Evolutionary conservation across 192 early-diverging fungal species (phyloP).

Genomic region (Coemansia sp.): DNA sequence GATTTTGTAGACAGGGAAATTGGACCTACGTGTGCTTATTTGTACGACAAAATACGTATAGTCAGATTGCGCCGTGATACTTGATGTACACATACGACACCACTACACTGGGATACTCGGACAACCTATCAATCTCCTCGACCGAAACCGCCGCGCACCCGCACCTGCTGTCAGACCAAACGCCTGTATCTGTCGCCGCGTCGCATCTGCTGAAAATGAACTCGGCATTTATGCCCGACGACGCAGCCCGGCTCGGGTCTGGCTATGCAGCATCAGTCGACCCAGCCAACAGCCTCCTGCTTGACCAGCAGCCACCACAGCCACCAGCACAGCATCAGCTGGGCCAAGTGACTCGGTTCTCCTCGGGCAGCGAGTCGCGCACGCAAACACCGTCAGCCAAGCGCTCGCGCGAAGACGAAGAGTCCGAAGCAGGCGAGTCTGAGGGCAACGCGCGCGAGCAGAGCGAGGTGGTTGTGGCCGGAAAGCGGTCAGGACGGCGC

Average conservation of each 20-base stretch:
- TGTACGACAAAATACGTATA: not conserved
- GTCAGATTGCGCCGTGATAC: not conserved
- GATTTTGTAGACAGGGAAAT: not conserved
- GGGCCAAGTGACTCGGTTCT: slow-evolving; percentile 19
- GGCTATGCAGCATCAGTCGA: slow-evolving; percentile 34
- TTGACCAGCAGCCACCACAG: slow-evolving; percentile 30
- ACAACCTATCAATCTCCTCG: slow-evolving; percentile 48
- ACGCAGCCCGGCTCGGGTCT: slow-evolving; percentile 24
- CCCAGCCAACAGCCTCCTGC: slow-evolving; percentile 22
- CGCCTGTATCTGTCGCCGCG: slow-evolving; percentile 17
- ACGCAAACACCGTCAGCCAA: slow-evolving; percentile 46
- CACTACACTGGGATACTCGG: slow-evolving; percentile 31
- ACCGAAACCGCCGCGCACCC: slow-evolving; percentile 39
- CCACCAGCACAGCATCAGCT: slow-evolving; percentile 28
- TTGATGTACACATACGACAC: slow-evolving; percentile 51
- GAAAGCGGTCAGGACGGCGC: slow-evolving; percentile 77
- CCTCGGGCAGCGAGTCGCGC: slow-evolving; percentile 41
- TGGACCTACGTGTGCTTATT: not conserved
- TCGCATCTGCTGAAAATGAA: slow-evolving; percentile 48
- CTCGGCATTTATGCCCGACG: slow-evolving; percentile 47
- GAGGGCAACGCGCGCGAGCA: slow-evolving; percentile 53
- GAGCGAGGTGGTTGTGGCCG: slow-evolving; percentile 11
- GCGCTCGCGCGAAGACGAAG: slow-evolving; percentile 57
- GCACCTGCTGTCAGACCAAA: slow-evolving; percentile 16
- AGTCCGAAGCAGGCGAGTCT: slow-evolving; percentile 66